phyloP scores from a whole-genome alignment of 768 basidiomycete genomes.

The Mycena galericulata region DNA sequence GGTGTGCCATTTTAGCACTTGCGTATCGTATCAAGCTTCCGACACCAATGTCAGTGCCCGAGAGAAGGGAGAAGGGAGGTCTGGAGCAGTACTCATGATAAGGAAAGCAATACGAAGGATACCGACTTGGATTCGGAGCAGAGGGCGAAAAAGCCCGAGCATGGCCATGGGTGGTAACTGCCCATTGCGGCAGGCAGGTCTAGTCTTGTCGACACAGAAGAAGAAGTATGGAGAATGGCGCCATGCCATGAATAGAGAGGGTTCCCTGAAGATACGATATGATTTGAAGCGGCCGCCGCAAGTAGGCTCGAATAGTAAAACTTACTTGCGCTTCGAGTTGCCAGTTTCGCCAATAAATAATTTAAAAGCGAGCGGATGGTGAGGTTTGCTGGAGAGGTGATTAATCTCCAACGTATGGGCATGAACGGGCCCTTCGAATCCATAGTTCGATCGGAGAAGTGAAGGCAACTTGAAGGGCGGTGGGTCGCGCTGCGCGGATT shows the following conservation, averaged over 20 bases:
- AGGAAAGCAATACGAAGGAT: slow-evolving; percentile 8
- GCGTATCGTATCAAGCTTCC: slow-evolving; percentile 26
- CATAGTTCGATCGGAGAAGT: slow-evolving; percentile 4
- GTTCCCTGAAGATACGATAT: slow-evolving; percentile 1
- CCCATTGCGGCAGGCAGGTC: neutral
- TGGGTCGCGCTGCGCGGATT: no score
- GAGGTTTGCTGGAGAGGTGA: slow-evolving; percentile 2
- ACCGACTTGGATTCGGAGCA: no score
- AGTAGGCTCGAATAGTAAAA: no score
- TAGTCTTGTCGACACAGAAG: slow-evolving; percentile 4
- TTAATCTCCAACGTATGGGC: neutral
- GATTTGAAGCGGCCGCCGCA: neutral
- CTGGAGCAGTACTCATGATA: slow-evolving; percentile 13
- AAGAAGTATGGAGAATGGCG: slow-evolving; percentile 13
- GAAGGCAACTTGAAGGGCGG: no score
- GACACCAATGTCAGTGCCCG: slow-evolving; percentile 14
- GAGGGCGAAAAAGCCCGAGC: neutral
- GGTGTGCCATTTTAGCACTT: slow-evolving; percentile 12
- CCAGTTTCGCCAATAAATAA: no score
- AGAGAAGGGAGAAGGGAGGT: slow-evolving; percentile 10
- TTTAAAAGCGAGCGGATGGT: no score
- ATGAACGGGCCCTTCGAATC: no score
- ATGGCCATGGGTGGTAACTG: neutral
- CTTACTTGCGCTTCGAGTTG: no score
- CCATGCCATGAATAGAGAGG: slow-evolving; percentile 19